Evolutionary conservation across 108 stramenopile species (phyloP).

Genomic region (Cyclotella sp.): DNA sequence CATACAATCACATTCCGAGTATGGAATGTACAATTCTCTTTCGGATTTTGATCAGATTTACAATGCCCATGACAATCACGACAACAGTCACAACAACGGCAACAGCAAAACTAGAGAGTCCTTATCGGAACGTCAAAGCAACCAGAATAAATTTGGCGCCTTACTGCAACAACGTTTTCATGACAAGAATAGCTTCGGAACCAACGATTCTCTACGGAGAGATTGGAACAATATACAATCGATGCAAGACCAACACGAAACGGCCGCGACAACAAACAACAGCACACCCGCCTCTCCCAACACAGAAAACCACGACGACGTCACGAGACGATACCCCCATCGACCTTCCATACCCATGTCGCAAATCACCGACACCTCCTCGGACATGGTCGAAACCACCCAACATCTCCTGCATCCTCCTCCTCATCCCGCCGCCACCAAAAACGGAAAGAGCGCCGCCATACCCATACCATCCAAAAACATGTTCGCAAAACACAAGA

Average conservation of each 20-base stretch:
- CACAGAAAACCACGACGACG: no score
- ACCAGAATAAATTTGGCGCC: no score
- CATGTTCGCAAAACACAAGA: slow-evolving; percentile 7
- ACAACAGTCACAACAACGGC: no score
- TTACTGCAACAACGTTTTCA: not conserved
- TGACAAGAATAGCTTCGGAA: not conserved
- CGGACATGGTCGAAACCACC: not conserved
- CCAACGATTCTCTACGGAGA: slow-evolving; percentile 8
- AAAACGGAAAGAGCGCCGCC: not conserved
- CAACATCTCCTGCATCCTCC: not conserved
- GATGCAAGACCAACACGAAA: not conserved
- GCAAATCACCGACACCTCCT: not conserved
- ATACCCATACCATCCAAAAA: slow-evolving; percentile 7
- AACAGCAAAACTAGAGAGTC: no score
- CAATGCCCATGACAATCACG: no score
- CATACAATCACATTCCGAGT: no score
- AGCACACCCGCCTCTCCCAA: no score
- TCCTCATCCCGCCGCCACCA: not conserved
- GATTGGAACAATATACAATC: slow-evolving; percentile 1
- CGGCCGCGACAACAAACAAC: not conserved
- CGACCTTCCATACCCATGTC: not conserved
- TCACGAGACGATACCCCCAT: no score
- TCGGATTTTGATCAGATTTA: no score
- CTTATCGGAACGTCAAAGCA: no score
- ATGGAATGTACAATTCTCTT: no score